These are phyloP conservation scores for Hordeum marinum DNA, from an alignment of 176 grass and related monocot genomes.

Conservation along the genomic window DNA sequence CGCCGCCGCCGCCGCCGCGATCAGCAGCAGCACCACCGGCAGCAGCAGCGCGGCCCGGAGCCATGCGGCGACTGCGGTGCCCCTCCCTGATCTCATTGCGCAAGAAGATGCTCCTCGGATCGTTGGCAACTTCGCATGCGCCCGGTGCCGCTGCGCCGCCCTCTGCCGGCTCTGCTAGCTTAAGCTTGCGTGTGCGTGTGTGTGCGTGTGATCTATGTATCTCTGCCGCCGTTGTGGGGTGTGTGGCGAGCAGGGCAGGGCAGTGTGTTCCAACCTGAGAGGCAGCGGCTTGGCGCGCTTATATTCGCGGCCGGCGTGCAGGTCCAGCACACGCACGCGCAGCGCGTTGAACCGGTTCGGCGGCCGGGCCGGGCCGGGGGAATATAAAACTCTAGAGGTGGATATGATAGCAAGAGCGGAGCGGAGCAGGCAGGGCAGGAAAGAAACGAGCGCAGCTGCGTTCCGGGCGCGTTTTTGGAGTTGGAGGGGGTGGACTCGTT, in stretches of 20 bases:
- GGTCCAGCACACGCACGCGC: not conserved
- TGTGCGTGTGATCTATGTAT: not conserved
- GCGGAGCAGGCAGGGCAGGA: not conserved
- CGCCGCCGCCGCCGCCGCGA: not conserved
- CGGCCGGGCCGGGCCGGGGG: not conserved
- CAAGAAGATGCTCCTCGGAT: not conserved
- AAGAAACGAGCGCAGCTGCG: not conserved
- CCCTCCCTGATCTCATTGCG: constrained; percentile 26
- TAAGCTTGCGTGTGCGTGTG: not conserved
- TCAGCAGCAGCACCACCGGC: not conserved
- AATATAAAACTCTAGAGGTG: not conserved
- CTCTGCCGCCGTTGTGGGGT: not conserved
- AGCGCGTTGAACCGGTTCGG: constrained; percentile 34
- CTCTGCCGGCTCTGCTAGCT: too few species aligned
- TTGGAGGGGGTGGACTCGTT: constrained; percentile 40
- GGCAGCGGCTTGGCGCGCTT: constrained; percentile 7
- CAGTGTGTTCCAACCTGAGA: not conserved
- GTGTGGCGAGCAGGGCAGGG: not conserved
- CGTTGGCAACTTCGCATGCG: constrained; percentile 26
- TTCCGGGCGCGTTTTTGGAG: not conserved
- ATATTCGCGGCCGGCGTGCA: not conserved
- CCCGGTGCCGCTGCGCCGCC: constrained; percentile 9
- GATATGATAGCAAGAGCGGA: not conserved
- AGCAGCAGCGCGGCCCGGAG: not conserved
- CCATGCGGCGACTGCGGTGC: not conserved